phyloP scores from a whole-genome alignment of 441 rosid species.

The Raphanus hybrid region DNA sequence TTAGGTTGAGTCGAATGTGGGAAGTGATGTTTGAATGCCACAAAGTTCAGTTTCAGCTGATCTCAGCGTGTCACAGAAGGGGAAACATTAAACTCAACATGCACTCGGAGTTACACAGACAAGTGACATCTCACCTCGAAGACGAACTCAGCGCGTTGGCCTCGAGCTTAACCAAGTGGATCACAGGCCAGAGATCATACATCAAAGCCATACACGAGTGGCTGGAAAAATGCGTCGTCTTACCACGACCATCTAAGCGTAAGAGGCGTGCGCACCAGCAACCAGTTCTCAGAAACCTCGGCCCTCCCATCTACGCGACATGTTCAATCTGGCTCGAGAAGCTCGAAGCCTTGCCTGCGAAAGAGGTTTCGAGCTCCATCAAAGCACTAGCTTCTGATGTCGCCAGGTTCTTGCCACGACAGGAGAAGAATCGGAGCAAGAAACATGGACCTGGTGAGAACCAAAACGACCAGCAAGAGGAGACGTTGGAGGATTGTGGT shows the following conservation, averaged over 20 bases:
- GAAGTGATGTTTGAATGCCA: constrained; percentile 93
- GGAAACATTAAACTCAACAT: constrained; percentile 57
- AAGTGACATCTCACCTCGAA: constrained; percentile 69
- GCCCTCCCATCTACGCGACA: constrained; percentile 82
- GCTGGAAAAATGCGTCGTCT: constrained; percentile 72
- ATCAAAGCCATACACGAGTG: constrained; percentile 68
- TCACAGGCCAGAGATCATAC: constrained; percentile 75
- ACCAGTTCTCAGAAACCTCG: constrained; percentile 42
- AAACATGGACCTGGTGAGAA: constrained; percentile 45
- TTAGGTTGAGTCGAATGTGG: constrained; percentile 92
- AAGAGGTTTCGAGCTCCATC: constrained; percentile 66
- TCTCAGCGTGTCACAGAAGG: constrained; percentile 54
- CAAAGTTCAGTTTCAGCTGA: constrained; percentile 67
- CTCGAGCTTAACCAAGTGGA: constrained; percentile 79
- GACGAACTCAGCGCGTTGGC: constrained; percentile 62
- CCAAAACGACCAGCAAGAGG: constrained; percentile 55
- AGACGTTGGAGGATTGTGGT: constrained; percentile 55
- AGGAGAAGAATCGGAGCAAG: constrained; percentile 77
- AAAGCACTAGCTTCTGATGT: constrained; percentile 70
- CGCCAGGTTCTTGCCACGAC: constrained; percentile 62
- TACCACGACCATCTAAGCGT: constrained; percentile 45
- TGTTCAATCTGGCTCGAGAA: constrained; percentile 77
- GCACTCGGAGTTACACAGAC: constrained; percentile 70
- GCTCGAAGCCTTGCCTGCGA: constrained; percentile 53
- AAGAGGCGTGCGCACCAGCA: constrained; percentile 37